Conservation (phyloP, 306 rosid species). For the Rosa lucieae region DNA sequence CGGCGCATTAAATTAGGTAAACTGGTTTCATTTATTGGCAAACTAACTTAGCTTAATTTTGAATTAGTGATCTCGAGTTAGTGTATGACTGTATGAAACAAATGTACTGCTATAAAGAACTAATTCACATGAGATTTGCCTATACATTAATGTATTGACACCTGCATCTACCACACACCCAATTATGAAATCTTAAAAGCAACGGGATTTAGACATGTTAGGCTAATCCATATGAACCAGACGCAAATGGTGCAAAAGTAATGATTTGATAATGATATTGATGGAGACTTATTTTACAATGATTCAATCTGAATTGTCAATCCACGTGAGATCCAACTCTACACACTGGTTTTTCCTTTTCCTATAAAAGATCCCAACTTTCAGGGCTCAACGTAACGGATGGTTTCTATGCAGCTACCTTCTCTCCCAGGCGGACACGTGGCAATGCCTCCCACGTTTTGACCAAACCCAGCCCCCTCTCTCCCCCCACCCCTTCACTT, state of each 20-base stretch:
- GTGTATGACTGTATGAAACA: no score
- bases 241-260: not conserved
- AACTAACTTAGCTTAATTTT: no score
- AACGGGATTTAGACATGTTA: not conserved
- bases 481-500: not conserved
- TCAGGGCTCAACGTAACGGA: constrained; percentile 27
- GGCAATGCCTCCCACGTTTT: constrained; percentile 21
- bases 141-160: no score
- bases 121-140: no score
- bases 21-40: no score
- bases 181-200: not conserved
- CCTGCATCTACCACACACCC: no score
- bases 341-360: not conserved
- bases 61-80: no score
- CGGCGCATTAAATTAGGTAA: no score
- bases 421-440: constrained; percentile 31
- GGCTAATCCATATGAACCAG: constrained; percentile 2
- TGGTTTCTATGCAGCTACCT: constrained; percentile 35
- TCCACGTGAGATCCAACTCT: constrained; percentile 8
- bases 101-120: no score
- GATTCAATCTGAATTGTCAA: not conserved
- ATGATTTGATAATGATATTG: not conserved
- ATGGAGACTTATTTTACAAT: not conserved
- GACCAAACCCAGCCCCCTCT: constrained; percentile 12
- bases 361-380: constrained; percentile 6